Percentiles rank a stretch among this genome's conserved stretches.
phyloP scores from a whole-genome alignment of 768 basidiomycete genomes.

The Lentinula raphanica region DNA sequence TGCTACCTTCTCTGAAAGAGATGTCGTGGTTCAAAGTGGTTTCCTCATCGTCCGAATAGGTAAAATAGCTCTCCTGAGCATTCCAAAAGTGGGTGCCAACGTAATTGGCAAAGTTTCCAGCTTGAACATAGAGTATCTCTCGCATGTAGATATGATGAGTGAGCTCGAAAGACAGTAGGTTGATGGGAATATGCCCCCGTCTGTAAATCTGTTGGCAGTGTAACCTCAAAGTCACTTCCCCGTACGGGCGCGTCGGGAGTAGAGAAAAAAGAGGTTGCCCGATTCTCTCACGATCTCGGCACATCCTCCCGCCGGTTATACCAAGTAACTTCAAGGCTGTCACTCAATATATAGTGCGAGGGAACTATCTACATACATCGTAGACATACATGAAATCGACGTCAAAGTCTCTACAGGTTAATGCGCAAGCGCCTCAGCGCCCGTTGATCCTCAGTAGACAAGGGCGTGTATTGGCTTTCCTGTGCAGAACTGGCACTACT shows the following conservation, averaged over 20 bases:
- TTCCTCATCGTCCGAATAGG: conserved; percentile 40
- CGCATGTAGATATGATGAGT: too few relatives aligned
- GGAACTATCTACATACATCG: background rate
- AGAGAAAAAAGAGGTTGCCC: too few relatives aligned
- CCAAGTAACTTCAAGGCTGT: too few relatives aligned
- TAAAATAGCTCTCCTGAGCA: conserved; percentile 67
- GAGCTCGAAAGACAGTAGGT: too few relatives aligned
- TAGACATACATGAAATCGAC: background rate
- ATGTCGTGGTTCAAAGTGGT: conserved; percentile 44
- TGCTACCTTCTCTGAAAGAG: conserved; percentile 63
- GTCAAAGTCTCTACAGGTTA: conserved; percentile 33
- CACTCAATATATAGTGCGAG: too few relatives aligned
- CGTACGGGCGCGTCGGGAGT: too few relatives aligned
- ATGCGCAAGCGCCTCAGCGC: conserved; percentile 54
- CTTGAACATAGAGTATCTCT: conserved; percentile 77
- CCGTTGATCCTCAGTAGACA: conserved; percentile 54
- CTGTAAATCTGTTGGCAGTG: too few relatives aligned
- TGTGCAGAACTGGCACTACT: conserved; percentile 17
- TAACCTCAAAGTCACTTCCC: too few relatives aligned
- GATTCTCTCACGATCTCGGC: background rate
- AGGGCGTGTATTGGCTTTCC: conserved; percentile 31
- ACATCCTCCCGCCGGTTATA: too few relatives aligned
- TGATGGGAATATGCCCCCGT: too few relatives aligned
- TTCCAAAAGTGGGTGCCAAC: conserved; percentile 81
- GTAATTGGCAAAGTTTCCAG: conserved; percentile 62